A percentile compares a stretch with the other conserved stretches of the same genome.
phyloP scores from a whole-genome alignment of 129 eudicot genomes.

The Logfia minima region DNA sequence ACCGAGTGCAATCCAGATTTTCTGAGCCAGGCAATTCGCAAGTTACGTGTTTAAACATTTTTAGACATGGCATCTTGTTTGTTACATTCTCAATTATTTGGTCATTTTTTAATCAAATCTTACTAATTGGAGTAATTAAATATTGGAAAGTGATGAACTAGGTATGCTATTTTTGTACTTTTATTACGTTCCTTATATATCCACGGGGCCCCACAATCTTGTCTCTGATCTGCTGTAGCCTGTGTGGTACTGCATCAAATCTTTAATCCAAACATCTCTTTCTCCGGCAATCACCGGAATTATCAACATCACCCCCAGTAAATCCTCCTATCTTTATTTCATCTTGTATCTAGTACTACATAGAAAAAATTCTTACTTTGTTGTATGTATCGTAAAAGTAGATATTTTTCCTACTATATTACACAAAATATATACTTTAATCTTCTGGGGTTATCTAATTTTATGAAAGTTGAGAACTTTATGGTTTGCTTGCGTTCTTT shows the following conservation, averaged over 20 bases:
- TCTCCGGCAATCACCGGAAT: constrained; percentile 4
- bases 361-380: background rate
- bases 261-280: background rate
- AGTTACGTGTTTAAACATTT: too few species aligned
- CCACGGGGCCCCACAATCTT: background rate
- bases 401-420: background rate
- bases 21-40: too few species aligned
- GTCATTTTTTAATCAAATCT: background rate
- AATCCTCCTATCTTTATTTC: background rate
- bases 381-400: background rate
- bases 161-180: background rate
- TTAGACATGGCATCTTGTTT: background rate
- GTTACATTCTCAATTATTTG: background rate
- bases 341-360: background rate
- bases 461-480: background rate
- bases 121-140: background rate
- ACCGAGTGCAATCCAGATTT: too few species aligned
- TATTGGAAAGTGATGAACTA: background rate
- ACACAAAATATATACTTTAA: background rate
- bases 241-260: constrained; percentile 3
- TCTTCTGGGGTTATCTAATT: constrained; percentile 15
- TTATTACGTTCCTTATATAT: too few species aligned
- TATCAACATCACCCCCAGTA: background rate
- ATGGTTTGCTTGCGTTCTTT: constrained; percentile 1
- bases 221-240: constrained; percentile 13